Percentiles rank a stretch among this genome's conserved stretches.
These are phyloP conservation scores for Ophiosphaerella narmari DNA, from an alignment of 2,329 filamentous ascomycete genomes.

Conservation along the genomic window DNA sequence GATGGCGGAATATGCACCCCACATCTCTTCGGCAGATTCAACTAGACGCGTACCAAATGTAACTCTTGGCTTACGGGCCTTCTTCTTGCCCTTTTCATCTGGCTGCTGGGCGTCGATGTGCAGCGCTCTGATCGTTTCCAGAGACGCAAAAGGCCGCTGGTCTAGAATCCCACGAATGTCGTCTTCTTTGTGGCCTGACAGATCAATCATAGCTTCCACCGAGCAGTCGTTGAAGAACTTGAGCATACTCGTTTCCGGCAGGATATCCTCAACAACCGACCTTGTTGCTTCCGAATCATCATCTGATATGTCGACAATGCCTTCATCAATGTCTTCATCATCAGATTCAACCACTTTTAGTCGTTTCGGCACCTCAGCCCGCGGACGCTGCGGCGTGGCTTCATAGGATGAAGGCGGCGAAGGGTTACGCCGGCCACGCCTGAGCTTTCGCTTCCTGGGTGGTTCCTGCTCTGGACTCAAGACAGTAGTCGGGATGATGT, in stretches of 20 bases:
- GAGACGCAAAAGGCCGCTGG: slow-evolving; percentile 71
- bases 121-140: slow-evolving; percentile 70
- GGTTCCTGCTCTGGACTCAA: slow-evolving; percentile 23
- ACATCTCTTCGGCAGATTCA: slow-evolving; percentile 72
- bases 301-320: slow-evolving; percentile 42
- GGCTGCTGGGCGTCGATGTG: slow-evolving; percentile 45
- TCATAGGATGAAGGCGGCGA: slow-evolving; percentile 28
- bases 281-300: slow-evolving; percentile 52
- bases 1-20: slow-evolving; percentile 78
- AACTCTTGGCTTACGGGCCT: slow-evolving; percentile 47
- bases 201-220: slow-evolving; percentile 75
- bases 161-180: slow-evolving; percentile 71
- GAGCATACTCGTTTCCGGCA: slow-evolving; percentile 64
- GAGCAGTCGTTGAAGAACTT: slow-evolving; percentile 83
- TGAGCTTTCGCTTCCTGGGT: slow-evolving; percentile 49
- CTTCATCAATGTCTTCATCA: slow-evolving; percentile 37
- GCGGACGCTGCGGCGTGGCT: slow-evolving; percentile 20
- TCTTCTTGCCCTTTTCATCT: slow-evolving; percentile 40
- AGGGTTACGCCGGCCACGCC: slow-evolving; percentile 54
- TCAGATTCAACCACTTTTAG: slow-evolving; percentile 23
- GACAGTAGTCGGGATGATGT: slow-evolving; percentile 16
- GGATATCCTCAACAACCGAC: slow-evolving; percentile 26
- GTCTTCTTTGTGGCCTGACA: slow-evolving; percentile 74
- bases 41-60: slow-evolving; percentile 70
- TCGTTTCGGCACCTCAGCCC: slow-evolving; percentile 17